Conservation (phyloP, 345 rosid species). For the Syzygium oleosum region DNA sequence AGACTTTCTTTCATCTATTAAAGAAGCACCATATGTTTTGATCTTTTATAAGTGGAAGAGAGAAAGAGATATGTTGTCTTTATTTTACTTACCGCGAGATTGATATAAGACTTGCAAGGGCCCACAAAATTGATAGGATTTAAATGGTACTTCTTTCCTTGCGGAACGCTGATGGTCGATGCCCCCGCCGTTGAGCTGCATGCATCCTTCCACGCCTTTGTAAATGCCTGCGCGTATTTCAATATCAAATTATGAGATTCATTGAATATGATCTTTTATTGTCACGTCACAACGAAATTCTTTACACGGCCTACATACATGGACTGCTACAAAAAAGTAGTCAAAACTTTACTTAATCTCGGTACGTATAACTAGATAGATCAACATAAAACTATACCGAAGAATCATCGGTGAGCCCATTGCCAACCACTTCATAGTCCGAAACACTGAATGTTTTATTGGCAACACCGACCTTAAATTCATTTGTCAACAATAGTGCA, state of each 20-base stretch:
- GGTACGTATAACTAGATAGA: neutral
- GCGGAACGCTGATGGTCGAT: neutral
- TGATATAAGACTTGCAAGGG: neutral
- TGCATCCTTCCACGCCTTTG: neutral
- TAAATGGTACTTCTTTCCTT: neutral
- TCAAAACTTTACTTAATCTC: neutral
- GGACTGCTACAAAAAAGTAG: neutral
- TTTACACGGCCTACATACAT: neutral
- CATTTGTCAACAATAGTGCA: neutral
- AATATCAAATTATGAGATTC: neutral
- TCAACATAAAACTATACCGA: neutral
- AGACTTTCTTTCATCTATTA: neutral
- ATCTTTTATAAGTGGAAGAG: neutral
- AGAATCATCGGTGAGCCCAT: neutral
- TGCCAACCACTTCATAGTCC: neutral
- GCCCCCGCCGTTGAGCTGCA: neutral
- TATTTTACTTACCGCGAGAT: neutral
- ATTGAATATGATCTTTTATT: neutral
- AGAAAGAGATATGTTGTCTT: neutral
- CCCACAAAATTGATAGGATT: neutral
- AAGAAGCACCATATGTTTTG: neutral
- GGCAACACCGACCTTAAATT: neutral
- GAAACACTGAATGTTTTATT: neutral
- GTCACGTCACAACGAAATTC: neutral
- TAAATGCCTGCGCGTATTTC: neutral